A percentile compares a stretch with the other conserved stretches of the same genome.
Evolutionary conservation across 2,329 filamentous ascomycete genomes (phyloP).

Genomic region (Colletotrichum theobromicola): DNA sequence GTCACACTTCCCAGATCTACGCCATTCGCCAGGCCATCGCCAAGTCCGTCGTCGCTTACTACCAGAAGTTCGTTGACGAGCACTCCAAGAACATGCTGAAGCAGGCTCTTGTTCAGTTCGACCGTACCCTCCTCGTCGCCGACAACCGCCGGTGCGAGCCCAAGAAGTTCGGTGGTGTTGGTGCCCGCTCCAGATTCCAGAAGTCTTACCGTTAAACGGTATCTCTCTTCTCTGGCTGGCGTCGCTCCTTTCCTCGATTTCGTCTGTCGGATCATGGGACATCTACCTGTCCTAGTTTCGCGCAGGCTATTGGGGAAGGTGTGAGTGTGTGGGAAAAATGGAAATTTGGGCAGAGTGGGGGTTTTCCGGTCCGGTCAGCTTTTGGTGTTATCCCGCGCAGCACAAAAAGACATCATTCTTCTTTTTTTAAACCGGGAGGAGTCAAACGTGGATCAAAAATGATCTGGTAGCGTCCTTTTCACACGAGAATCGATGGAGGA

Average conservation of each 20-base stretch:
- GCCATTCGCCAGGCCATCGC: constrained; percentile 98
- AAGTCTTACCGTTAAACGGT: constrained; percentile 94
- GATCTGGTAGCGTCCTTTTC: constrained; percentile 29
- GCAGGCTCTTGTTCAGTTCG: constrained; percentile 94
- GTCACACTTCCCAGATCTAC: constrained; percentile 97
- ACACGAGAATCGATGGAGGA: constrained; percentile 15
- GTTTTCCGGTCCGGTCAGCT: constrained; percentile 17
- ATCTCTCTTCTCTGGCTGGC: constrained; percentile 17
- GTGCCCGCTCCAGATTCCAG: constrained; percentile 96
- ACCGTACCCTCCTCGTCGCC: constrained; percentile 96
- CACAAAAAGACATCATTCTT: constrained; percentile 11
- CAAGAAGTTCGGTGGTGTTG: constrained; percentile 96
- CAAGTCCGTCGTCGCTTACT: constrained; percentile 92
- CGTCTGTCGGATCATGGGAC: not conserved
- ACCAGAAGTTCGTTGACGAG: constrained; percentile 99
- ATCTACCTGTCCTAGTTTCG: not conserved
- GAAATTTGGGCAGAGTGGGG: constrained; percentile 14
- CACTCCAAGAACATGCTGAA: constrained; percentile 99
- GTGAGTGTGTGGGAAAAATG: not conserved
- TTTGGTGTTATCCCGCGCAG: constrained; percentile 20
- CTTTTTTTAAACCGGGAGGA: constrained; percentile 9
- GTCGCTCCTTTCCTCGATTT: constrained; percentile 2
- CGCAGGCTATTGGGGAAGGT: not conserved
- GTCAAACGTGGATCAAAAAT: constrained; percentile 36
- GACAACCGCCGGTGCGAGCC: constrained; percentile 99